Evolutionary conservation across 2,329 filamentous ascomycete genomes (phyloP).

Genomic region (Colletotrichum chrysophilum): DNA sequence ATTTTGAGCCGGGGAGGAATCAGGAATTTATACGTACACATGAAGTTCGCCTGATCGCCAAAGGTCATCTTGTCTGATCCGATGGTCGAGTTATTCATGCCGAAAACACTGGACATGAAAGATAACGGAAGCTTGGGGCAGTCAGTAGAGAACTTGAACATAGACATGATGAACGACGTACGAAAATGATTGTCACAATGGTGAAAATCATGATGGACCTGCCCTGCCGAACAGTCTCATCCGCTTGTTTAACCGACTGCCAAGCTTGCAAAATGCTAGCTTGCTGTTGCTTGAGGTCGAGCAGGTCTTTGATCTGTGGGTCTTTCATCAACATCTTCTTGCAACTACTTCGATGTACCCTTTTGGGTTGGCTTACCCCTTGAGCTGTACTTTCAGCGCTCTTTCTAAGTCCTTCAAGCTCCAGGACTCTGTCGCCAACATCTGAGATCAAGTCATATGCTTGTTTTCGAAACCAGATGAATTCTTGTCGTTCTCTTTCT

Average conservation of each 20-base stretch:
- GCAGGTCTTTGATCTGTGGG: slow-evolving; percentile 36
- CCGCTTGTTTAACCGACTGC: slow-evolving; percentile 41
- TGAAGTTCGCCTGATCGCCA: slow-evolving; percentile 21
- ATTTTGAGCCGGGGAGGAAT: too few species aligned
- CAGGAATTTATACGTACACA: slow-evolving; percentile 23
- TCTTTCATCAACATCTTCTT: too few species aligned
- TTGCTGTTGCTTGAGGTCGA: slow-evolving; percentile 51
- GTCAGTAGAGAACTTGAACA: background rate
- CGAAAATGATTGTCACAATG: slow-evolving; percentile 51
- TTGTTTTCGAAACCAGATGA: slow-evolving; percentile 30
- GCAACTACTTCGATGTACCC: too few species aligned
- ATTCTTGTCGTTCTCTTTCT: background rate
- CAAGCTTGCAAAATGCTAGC: slow-evolving; percentile 49
- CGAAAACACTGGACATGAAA: slow-evolving; percentile 42
- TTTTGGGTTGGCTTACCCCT: slow-evolving; percentile 26
- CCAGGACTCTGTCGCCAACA: slow-evolving; percentile 32
- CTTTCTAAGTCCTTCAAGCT: slow-evolving; percentile 36
- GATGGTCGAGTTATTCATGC: slow-evolving; percentile 39
- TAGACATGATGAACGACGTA: slow-evolving; percentile 26
- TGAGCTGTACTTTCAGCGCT: slow-evolving; percentile 37
- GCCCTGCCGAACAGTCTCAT: slow-evolving; percentile 45
- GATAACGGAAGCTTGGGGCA: slow-evolving; percentile 36
- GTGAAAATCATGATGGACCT: slow-evolving; percentile 52
- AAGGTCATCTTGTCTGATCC: slow-evolving; percentile 24
- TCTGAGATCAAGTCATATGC: slow-evolving; percentile 26